Evolutionary conservation across 805 yeast species (phyloP).

Genomic region (Lipomyces starkeyi): DNA sequence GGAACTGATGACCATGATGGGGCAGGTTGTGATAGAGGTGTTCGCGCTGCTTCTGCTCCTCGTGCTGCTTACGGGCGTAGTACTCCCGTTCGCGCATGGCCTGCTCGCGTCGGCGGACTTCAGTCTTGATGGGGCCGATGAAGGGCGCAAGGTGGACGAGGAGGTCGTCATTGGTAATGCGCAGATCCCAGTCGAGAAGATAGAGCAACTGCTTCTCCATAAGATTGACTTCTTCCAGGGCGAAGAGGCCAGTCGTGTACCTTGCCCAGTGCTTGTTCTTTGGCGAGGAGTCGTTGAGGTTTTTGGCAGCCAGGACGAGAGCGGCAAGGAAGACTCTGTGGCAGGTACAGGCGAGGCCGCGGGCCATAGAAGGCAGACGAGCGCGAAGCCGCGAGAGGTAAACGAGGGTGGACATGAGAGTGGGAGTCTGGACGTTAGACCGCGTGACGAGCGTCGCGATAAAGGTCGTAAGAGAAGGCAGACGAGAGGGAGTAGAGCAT

Average conservation of each 20-base stretch:
- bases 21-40: constrained; percentile 25
- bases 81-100: constrained; percentile 31
- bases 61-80: constrained; percentile 20
- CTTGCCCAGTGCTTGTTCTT: constrained; percentile 95
- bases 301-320: constrained; percentile 88
- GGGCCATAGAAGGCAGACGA: constrained; percentile 82
- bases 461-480: constrained; percentile 63
- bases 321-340: constrained; percentile 92
- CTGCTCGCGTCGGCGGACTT: constrained; percentile 45
- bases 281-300: constrained; percentile 91
- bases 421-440: constrained; percentile 93
- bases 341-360: constrained; percentile 87
- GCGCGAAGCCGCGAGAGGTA: constrained; percentile 78
- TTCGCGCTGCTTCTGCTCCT: constrained; percentile 20
- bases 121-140: constrained; percentile 70
- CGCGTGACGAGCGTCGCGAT: constrained; percentile 73
- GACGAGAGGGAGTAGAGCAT: constrained; percentile 25
- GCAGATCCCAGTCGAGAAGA: constrained; percentile 84
- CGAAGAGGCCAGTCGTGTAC: constrained; percentile 84
- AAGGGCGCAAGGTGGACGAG: constrained; percentile 73
- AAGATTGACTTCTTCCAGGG: constrained; percentile 80
- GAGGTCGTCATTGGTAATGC: constrained; percentile 73
- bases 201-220: constrained; percentile 87
- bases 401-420: constrained; percentile 89
- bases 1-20: constrained; percentile 9